Conservation (phyloP, 2,329 filamentous ascomycete genomes). For the Arthrobotrys sphaeroides region DNA sequence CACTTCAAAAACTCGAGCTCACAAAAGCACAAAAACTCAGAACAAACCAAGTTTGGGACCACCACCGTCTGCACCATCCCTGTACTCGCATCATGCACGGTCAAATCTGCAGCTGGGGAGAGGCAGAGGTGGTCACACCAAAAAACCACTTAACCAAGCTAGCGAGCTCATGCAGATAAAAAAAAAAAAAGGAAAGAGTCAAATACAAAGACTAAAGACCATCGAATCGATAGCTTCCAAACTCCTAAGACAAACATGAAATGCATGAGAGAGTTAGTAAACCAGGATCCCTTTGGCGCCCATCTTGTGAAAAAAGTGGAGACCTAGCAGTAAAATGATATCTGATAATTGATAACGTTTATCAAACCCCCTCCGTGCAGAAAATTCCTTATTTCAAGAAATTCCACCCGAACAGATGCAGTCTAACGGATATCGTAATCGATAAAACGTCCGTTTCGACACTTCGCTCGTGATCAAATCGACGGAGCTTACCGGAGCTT, state of each 20-base stretch:
- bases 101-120: constrained; percentile 5
- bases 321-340: too few species aligned
- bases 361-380: too few species aligned
- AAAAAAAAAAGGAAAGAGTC: too few species aligned
- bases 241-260: too few species aligned
- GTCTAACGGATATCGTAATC: neutral
- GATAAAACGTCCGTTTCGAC: neutral
- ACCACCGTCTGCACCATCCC: constrained; percentile 19
- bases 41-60: constrained; percentile 17
- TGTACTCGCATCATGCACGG: constrained; percentile 3
- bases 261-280: neutral
- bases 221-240: constrained; percentile 14
- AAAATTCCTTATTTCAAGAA: neutral
- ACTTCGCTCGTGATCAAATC: neutral
- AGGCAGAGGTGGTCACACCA: constrained; percentile 3
- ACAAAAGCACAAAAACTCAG: too few species aligned
- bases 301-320: too few species aligned
- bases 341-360: too few species aligned
- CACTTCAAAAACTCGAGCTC: constrained; percentile 7
- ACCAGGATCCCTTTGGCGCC: neutral
- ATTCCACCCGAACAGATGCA: neutral
- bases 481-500: constrained; percentile 3
- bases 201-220: too few species aligned
- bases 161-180: constrained; percentile 9
- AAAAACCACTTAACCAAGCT: constrained; percentile 11